Evolutionary conservation across 2,329 filamentous ascomycete genomes (phyloP), one percentile per base, ranked within the genome.

Genomic region (Arthrobotrys megalospora): DNA sequence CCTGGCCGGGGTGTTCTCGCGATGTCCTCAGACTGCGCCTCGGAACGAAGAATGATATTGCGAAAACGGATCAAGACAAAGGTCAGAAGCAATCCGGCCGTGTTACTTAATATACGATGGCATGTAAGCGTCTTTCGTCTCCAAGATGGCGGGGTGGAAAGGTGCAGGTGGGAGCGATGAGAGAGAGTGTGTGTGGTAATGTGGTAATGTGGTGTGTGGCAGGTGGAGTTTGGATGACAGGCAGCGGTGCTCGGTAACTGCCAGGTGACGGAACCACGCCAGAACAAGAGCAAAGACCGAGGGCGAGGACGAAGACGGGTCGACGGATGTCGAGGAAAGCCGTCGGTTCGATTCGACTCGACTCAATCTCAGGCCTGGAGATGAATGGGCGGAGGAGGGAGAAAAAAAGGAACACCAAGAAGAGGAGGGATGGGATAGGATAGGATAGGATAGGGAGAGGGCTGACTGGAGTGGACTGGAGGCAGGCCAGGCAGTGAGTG

Each of bases 151-250:
- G 60, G 62, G 68, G 45, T 58, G 75, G 45, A 47, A 43, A 43
- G 16, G 41, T 8, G 55, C 43, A 68, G 52, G 55, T 60, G 55
- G 45, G 62, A 21, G 53, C 14, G 14, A 12, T 28, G 38, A 64
- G 16, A 43, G 32, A 11, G 24, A 21, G 48, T 19, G 32, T 21
- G 28, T 48, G 52, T 38, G 58, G 41, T 34, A 21, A 19, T 48
- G 62, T 21, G 58, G 41, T 69, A 65, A 45, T 48, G 48, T 68
- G 41, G 55, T 53, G 53, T 58, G 24, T 69, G 50, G 36, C 36
- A 50, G 52, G 67, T 53, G 48, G 50, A 68, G 72, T 67, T 58
- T 77, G 52, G 65, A 77, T 70, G 67, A 70, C 67, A 71, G 72
- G 72, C 55, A 50, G 58, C n/a, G 38, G 52, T 45, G 19, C 62